phyloP scores from a whole-genome alignment of 257 asterid species.

The Nicotiana tabacum region DNA sequence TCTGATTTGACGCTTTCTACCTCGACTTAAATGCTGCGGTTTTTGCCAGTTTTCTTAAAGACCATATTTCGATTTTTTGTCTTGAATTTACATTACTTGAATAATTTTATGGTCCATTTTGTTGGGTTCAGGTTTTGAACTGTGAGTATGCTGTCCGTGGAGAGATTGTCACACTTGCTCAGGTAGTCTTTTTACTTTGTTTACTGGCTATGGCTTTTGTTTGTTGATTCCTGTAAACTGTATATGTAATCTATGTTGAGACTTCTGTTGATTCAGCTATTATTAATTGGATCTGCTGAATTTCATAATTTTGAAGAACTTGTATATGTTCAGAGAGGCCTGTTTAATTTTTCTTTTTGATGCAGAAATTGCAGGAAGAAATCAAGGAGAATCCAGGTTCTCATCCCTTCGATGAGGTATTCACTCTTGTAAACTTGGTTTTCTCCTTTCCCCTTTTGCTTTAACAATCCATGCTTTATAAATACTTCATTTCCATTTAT shows the following conservation, averaged over 20 bases:
- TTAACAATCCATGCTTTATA: neutral
- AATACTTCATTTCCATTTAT: neutral
- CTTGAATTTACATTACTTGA: neutral
- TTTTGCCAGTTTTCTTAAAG: neutral
- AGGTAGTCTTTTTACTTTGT: constrained; percentile 35
- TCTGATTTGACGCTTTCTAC: neutral
- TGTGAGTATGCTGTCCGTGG: constrained; percentile 99
- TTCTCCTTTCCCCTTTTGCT: neutral
- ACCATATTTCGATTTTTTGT: neutral
- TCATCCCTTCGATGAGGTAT: constrained; percentile 61
- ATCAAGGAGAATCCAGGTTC: constrained; percentile 41
- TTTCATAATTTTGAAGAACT: neutral
- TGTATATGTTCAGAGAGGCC: neutral
- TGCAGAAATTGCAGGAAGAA: constrained; percentile 50
- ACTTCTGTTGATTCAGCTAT: neutral
- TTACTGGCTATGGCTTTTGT: neutral
- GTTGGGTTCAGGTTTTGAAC: constrained; percentile 59
- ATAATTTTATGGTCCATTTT: neutral
- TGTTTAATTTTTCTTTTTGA: constrained; percentile 8
- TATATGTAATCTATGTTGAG: neutral
- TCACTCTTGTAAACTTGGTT: neutral
- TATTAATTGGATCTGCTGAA: neutral
- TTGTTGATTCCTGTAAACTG: neutral
- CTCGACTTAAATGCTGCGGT: neutral
- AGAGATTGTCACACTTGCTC: constrained; percentile 87